Evolutionary conservation across 2,329 filamentous ascomycete genomes (phyloP), one percentile per base, ranked within the genome.

Genomic region (Sclerotinia glacialis): DNA sequence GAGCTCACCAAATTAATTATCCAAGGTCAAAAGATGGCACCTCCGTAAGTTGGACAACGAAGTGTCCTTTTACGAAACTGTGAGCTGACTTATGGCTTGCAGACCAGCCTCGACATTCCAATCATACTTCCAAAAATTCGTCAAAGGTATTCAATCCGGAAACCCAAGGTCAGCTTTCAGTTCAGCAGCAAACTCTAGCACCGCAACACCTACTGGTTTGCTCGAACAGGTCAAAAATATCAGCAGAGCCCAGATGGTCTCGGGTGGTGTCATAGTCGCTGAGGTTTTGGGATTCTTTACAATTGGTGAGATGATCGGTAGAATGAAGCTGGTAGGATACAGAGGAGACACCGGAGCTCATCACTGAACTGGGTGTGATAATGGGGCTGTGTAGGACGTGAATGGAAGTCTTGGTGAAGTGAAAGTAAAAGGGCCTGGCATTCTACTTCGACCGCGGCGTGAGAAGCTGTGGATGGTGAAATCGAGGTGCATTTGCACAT

Each of bases 281-380:
- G 94, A 99, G 82, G 85, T 92, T 61, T 81, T 99, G 72, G 95
- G 95, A 69, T 99, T 99, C 86, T 99, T 98, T 86, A 96, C 93
- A 69, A 87, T 98, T 65, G 95, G 95, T 72, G 93, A 98, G 85
- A 98, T 99, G 80, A 88, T 99, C 76, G 95, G 95, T 76, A 87
- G 93, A 77, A 87, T 95, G 83, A 98, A 99, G 90, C 80, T 99
- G 74, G 85, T 99, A 74, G 95, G 95, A 71, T 99, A 99, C 85
- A 86, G 85, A 80, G 90, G 91, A 77, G 86, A 91, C 78, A 77
- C 78, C 71, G 79, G 79, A 70, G 84, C 83, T 73, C 81, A 83
- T 71, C 85, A 88, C 79, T 86, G 86, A 72, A 65, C 42, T 26
- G 42, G 21, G 26, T 26, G 26, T 61, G 55, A 60, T 67, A 66